Evolutionary conservation across 2,329 filamentous ascomycete species (phyloP), one percentile per base, ranked within the genome.

Genomic region (Pyrenochaeta sp.): DNA sequence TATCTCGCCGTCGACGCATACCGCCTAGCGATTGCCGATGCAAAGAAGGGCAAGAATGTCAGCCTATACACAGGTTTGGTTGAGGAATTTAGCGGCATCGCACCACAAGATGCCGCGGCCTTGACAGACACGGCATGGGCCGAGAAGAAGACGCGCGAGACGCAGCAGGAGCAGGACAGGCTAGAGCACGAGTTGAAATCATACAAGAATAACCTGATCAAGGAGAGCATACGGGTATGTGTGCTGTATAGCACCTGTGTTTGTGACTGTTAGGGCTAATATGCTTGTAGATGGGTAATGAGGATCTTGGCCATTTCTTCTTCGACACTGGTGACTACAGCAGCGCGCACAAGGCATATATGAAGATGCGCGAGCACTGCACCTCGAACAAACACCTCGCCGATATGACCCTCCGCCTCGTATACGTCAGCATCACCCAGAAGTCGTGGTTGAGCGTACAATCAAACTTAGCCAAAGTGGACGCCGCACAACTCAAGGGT

Each of bases 191-290:
- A 98, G 77, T 83, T 99, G 22, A 93, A 93, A 77, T 90, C 90
- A 1, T 98, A 98, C 78, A 97, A 95, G 79, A 97, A 97, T 74
- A 99, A 98, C 71, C 81, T 98, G 43, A 93, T 99, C 69, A 97
- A 97, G 76, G 95, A 99, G 80, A 97, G 93, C 80, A 97, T 98
- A 71, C 82, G 93, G 67, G 93, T 96, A 83, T 72, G 69, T 61
- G n/a, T 9, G 15, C 25, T 40, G 13, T 2, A 45, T 59, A 53
- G 28, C 5, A 9, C 28, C 9, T 9, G 8, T 19, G 3, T 6
- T 37, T 4, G 0, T 10, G 2, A 5, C 0, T 10, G 5, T 25
- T 43, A 12, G 45, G 2, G 42, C 59, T 68, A 22, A 66, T 50
- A 34, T 54, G 13, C n/a, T 1, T 39, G 19, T 67, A 96, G 91